A percentile compares a stretch with the other conserved stretches of the same genome.
These are phyloP conservation scores for Trichoderma sp. DNA, from an alignment of 2,329 filamentous ascomycete species.

Conservation along the genomic window DNA sequence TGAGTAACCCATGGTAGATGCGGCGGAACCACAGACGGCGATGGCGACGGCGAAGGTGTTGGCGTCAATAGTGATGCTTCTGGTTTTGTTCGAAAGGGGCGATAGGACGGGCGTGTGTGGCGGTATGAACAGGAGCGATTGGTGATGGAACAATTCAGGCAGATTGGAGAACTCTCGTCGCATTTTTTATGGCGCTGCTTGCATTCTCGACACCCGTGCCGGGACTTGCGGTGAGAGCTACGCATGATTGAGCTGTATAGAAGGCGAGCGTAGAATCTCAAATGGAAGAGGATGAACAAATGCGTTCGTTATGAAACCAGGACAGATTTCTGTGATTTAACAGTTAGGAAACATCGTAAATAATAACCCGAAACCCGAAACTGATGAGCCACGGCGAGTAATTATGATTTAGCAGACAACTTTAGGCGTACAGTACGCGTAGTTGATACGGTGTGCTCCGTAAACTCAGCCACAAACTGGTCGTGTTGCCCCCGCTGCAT, in stretches of 20 bases:
- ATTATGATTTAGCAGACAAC: neutral
- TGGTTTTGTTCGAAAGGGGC: neutral
- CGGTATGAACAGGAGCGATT: conserved; percentile 29
- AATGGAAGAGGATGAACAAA: neutral
- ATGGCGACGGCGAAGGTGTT: neutral
- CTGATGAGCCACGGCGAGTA: neutral
- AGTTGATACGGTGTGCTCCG: neutral
- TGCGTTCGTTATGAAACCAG: neutral
- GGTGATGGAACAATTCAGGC: conserved; percentile 29
- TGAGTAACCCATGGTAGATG: neutral
- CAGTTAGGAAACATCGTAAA: neutral
- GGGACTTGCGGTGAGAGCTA: conserved; percentile 26
- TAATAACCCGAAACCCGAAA: neutral
- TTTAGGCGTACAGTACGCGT: neutral
- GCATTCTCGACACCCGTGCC: conserved; percentile 29
- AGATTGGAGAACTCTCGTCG: conserved; percentile 32
- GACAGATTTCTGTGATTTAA: neutral
- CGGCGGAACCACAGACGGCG: neutral
- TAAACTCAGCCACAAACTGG: conserved; percentile 2
- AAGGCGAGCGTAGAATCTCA: neutral
- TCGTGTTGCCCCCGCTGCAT: neutral
- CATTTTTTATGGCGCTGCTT: conserved; percentile 32
- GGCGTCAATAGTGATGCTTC: neutral
- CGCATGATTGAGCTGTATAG: conserved; percentile 1
- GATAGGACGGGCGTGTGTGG: neutral